Percentiles rank a stretch among this genome's conserved stretches.
Evolutionary conservation across 306 rosid species (phyloP).

Genomic region (Leucaena leucocephala): DNA sequence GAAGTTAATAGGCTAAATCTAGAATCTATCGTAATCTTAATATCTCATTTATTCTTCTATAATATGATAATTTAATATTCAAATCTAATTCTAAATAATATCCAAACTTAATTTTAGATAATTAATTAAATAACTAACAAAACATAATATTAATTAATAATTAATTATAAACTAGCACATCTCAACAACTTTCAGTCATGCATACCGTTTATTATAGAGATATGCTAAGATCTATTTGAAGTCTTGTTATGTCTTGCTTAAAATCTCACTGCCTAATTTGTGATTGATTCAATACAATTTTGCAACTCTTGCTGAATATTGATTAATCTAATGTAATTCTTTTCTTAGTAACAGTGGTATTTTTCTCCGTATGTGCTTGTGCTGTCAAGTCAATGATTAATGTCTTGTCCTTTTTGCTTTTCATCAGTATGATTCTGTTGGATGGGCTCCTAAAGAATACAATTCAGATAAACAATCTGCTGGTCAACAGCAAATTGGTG

Average conservation of each 20-base stretch:
- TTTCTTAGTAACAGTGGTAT: neutral
- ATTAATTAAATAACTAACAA: no score
- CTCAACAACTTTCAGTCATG: neutral
- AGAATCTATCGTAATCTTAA: no score
- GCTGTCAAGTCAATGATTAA: constrained; percentile 18
- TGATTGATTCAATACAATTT: constrained; percentile 16
- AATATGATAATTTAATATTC: no score
- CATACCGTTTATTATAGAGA: neutral
- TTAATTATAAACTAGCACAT: no score
- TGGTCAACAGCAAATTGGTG: constrained; percentile 59
- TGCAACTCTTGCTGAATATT: constrained; percentile 19
- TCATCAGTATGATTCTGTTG: constrained; percentile 86
- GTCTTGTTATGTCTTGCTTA: neutral
- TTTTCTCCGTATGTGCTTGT: constrained; percentile 2
- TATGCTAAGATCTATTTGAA: neutral
- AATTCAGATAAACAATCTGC: constrained; percentile 75
- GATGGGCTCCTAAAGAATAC: constrained; percentile 99
- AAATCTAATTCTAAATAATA: no score
- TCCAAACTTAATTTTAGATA: no score
- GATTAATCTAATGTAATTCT: neutral
- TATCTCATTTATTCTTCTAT: no score
- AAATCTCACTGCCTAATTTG: neutral
- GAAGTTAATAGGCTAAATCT: no score
- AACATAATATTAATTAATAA: no score
- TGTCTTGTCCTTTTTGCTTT: constrained; percentile 4